These are phyloP conservation scores for Mortierella sp. DNA, from an alignment of 371 early-diverging fungal genomes.

Conservation along the genomic window DNA sequence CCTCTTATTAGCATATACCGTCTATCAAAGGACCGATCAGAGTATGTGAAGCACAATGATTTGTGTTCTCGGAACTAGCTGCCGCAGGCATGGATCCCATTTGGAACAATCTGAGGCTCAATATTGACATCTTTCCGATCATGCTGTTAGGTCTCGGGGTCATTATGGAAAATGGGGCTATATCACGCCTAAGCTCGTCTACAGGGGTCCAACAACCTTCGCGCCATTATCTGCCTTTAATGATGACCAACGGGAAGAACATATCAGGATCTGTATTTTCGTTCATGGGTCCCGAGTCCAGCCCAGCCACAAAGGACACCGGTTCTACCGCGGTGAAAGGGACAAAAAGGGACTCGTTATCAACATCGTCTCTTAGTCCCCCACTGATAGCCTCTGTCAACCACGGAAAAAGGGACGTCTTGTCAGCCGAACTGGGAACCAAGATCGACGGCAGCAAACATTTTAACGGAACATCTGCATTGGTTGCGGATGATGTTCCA, in stretches of 20 bases:
- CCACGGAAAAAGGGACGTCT: too few species aligned
- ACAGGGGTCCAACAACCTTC: conserved; percentile 31
- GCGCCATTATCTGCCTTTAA: conserved; percentile 42
- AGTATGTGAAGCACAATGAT: too few species aligned
- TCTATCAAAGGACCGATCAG: too few species aligned
- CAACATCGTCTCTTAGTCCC: neutral
- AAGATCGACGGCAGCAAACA: too few species aligned
- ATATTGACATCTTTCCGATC: conserved; percentile 4
- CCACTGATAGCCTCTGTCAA: too few species aligned
- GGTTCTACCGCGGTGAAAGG: neutral
- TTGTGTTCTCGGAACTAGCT: too few species aligned
- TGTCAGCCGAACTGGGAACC: too few species aligned
- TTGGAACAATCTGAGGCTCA: conserved; percentile 12
- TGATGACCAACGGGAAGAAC: conserved; percentile 40
- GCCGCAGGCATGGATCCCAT: neutral
- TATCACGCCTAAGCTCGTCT: conserved; percentile 31
- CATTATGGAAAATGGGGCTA: conserved; percentile 47
- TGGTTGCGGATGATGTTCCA: too few species aligned
- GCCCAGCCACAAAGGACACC: conserved; percentile 4
- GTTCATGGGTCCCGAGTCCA: conserved; percentile 17
- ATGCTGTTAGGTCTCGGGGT: conserved; percentile 15
- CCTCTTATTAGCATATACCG: too few species aligned
- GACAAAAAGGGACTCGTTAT: neutral
- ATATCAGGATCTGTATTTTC: conserved; percentile 36
- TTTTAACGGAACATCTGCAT: too few species aligned